Conservation (phyloP, 2,329 filamentous ascomycete species). For the Microcyclosporella mali region DNA sequence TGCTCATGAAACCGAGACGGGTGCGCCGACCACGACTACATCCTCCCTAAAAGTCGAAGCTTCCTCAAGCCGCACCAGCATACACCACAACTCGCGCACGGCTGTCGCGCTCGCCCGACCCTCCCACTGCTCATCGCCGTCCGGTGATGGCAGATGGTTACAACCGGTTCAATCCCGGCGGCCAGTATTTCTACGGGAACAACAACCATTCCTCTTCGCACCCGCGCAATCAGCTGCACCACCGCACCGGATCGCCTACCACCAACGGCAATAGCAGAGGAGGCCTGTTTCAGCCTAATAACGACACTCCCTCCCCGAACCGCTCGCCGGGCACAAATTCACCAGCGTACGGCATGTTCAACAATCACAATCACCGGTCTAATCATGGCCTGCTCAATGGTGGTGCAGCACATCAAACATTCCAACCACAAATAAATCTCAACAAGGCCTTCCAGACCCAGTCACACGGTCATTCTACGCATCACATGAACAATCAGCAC, state of each 20-base stretch:
- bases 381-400: slow-evolving; percentile 73
- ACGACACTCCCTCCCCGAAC: slow-evolving; percentile 52
- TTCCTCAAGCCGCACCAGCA: slow-evolving; percentile 18
- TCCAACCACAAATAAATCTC: slow-evolving; percentile 52
- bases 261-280: slow-evolving; percentile 26
- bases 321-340: slow-evolving; percentile 51
- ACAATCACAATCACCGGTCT: slow-evolving; percentile 58
- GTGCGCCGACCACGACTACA: slow-evolving; percentile 40
- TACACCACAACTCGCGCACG: slow-evolving; percentile 2
- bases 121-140: slow-evolving; percentile 16
- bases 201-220: slow-evolving; percentile 43
- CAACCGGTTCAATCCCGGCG: slow-evolving; percentile 57
- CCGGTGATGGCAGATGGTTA: slow-evolving; percentile 64
- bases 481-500: slow-evolving; percentile 39
- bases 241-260: slow-evolving; percentile 44
- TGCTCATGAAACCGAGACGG: slow-evolving; percentile 46
- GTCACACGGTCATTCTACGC: slow-evolving; percentile 39
- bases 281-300: slow-evolving; percentile 39
- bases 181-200: slow-evolving; percentile 53
- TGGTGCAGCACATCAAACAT: slow-evolving; percentile 54
- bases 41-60: slow-evolving; percentile 34
- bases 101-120: slow-evolving; percentile 7
- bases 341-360: slow-evolving; percentile 68
- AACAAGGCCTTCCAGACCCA: slow-evolving; percentile 65
- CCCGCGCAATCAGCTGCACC: slow-evolving; percentile 39